Base-by-base conservation (phyloP, 345 rosid species). In the Conringia planisiliqua region DNA sequence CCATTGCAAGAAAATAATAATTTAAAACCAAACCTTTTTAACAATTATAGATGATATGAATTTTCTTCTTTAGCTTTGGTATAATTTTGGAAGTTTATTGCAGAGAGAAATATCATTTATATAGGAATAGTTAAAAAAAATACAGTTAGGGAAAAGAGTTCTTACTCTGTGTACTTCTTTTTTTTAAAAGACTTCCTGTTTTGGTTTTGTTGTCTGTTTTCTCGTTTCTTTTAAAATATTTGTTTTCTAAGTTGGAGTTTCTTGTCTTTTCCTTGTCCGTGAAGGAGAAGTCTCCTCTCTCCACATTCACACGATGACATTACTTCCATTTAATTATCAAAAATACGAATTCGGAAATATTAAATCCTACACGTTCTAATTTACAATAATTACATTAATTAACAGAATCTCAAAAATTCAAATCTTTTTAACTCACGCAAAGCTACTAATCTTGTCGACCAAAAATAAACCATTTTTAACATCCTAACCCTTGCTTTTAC, bases 191-290 rank as follows among this genome's bases (percentile, higher is more conserved):
- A 56, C 43, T 70, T 58, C 48, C 58, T 59, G 74, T 70, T 70
- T 47, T 10, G 56, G 12, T 18, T 70, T 70, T 59, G 58, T 43
- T 58, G 74, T 70, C 58, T 59, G 58, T 70, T 70, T 70, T 59
- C 33, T 17, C 27, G 7, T 40, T 39, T 38, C 10, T 39, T 40
- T 44, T 32, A 42, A 40, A 30, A 29, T 55, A 39, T 29, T 29
- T 12, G 16, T 46, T 55, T 8, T 54, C 1, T 40, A 7, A 55
- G 29, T 17, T 11, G 30, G 27, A 11, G 10, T 56, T 18, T 54
- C 1, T 57, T 18, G 20, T 46, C 52, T 44, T 70, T 42, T 44
- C 7, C 12, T 44, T 59, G n/a, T 58, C 57, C 66, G 26, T 70
- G 58, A 20, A 20, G 26, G 13, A 44, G 66, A 58, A 58, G 55